phyloP scores from a whole-genome alignment of 1,284 basidiomycete species.

The Pseudozyma sp. region DNA sequence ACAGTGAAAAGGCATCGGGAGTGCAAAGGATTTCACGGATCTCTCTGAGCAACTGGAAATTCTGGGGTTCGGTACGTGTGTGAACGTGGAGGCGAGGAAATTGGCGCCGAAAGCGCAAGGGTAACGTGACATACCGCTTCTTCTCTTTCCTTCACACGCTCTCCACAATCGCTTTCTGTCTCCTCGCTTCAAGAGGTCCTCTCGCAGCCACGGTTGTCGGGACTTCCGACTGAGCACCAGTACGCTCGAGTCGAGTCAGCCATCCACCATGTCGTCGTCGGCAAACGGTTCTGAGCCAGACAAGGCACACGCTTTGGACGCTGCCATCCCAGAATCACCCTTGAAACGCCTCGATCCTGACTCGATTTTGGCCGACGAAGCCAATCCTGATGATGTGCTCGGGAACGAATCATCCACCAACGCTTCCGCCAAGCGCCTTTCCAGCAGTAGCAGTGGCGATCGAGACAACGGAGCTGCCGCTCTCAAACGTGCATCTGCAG shows the following conservation, averaged over 20 bases:
- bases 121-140: not conserved
- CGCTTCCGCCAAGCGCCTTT: constrained; percentile 10
- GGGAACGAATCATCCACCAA: constrained; percentile 54
- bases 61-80: not conserved
- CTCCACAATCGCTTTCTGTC: not conserved
- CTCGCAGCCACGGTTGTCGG: not conserved
- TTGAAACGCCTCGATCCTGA: constrained; percentile 55
- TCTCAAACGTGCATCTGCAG: constrained; percentile 37
- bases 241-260: not conserved
- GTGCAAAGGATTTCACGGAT: not conserved
- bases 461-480: constrained; percentile 16
- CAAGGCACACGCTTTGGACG: constrained; percentile 8
- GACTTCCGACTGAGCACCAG: constrained; percentile 4
- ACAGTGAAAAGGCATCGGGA: not conserved
- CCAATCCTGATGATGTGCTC: constrained; percentile 54
- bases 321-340: constrained; percentile 27
- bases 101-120: not conserved
- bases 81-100: not conserved
- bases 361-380: constrained; percentile 60
- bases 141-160: not conserved
- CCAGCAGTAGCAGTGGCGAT: not conserved
- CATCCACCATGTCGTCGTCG: constrained; percentile 22
- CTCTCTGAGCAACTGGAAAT: constrained; percentile 1
- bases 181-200: not conserved
- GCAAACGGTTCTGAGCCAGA: constrained; percentile 18